Evolutionary conservation across 768 basidiomycete genomes (phyloP).

Genomic region (Calvatia gigantea): DNA sequence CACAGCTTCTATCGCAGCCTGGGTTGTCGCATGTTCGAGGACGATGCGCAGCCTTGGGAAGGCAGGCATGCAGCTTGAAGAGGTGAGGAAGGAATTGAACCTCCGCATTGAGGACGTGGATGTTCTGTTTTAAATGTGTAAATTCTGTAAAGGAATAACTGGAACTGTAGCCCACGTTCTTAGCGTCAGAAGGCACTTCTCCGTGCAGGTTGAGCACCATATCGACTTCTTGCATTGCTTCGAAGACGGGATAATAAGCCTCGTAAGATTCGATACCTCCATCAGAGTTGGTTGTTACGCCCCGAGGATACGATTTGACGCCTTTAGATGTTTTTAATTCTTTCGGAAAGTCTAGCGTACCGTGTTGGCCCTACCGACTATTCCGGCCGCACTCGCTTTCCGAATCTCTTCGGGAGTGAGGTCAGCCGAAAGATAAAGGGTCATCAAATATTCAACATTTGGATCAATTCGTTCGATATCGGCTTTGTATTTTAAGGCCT

Average conservation of each 20-base stretch:
- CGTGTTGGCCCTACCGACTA: slow-evolving; percentile 47
- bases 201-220: slow-evolving; percentile 98
- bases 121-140: slow-evolving; percentile 51
- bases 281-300: slow-evolving; percentile 96
- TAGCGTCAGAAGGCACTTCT: slow-evolving; percentile 87
- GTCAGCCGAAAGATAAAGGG: slow-evolving; percentile 89
- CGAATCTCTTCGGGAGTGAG: slow-evolving; percentile 88
- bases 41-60: slow-evolving; percentile 95
- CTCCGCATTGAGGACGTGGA: slow-evolving; percentile 93
- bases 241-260: slow-evolving; percentile 89
- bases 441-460: slow-evolving; percentile 87
- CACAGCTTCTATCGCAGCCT: slow-evolving; percentile 86
- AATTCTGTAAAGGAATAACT: slow-evolving; percentile 19
- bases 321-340: slow-evolving; percentile 30
- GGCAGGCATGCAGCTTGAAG: slow-evolving; percentile 65
- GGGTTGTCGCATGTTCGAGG: slow-evolving; percentile 93
- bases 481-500: slow-evolving; percentile 78
- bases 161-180: background rate
- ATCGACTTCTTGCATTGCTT: slow-evolving; percentile 88
- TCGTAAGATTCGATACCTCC: slow-evolving; percentile 96
- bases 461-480: slow-evolving; percentile 74
- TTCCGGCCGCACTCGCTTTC: slow-evolving; percentile 82
- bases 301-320: slow-evolving; percentile 95
- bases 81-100: slow-evolving; percentile 86
- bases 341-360: no score